phyloP scores from a whole-genome alignment of 805 yeast genomes.

The Kregervanrija delftensis region DNA sequence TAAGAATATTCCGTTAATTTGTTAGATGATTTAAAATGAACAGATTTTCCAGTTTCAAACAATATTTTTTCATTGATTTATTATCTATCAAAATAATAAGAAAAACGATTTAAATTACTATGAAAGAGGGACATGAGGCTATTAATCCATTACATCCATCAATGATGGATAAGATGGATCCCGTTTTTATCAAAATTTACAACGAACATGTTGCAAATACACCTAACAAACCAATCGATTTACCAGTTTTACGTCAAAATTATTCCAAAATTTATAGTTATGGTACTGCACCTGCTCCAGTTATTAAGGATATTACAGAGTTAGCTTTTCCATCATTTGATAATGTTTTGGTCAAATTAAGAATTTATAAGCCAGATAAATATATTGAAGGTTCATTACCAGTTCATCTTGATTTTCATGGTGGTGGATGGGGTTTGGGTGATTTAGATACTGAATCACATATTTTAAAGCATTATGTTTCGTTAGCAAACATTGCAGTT shows the following conservation, averaged over 20 bases:
- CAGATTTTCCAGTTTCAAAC: too few species aligned
- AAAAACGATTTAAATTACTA: neutral
- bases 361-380: slow-evolving; percentile 21
- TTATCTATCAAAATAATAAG: too few species aligned
- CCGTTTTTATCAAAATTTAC: slow-evolving; percentile 19
- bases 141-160: slow-evolving; percentile 15
- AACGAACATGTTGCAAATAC: slow-evolving; percentile 21
- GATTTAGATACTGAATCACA: slow-evolving; percentile 26
- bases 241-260: too few species aligned
- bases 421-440: slow-evolving; percentile 30
- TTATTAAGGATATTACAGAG: slow-evolving; percentile 12
- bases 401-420: slow-evolving; percentile 28
- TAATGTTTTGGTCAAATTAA: slow-evolving; percentile 15
- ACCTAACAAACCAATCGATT: slow-evolving; percentile 9
- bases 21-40: too few species aligned
- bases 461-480: slow-evolving; percentile 22
- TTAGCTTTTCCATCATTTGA: slow-evolving; percentile 18
- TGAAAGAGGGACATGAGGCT: slow-evolving; percentile 12
- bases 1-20: too few species aligned
- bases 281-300: slow-evolving; percentile 22
- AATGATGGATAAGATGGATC: slow-evolving; percentile 19
- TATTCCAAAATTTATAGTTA: slow-evolving; percentile 2
- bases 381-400: slow-evolving; percentile 12
- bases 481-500: slow-evolving; percentile 20
- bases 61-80: too few species aligned